Conservation (phyloP, 2,329 filamentous ascomycete genomes). For the Xylaria sp. region DNA sequence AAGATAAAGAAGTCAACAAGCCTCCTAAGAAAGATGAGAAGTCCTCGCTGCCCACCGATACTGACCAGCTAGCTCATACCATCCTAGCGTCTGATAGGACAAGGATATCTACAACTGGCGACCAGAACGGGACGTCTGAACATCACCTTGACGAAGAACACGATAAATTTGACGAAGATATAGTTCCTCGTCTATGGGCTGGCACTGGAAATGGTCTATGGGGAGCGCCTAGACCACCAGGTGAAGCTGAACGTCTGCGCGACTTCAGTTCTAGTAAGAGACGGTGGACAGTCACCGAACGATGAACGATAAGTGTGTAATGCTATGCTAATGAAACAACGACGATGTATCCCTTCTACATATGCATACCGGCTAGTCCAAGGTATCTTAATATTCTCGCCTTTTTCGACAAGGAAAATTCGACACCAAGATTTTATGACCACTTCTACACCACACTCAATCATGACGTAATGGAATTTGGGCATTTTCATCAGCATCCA, state of each 20-base stretch:
- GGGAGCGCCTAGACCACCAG: slow-evolving; percentile 45
- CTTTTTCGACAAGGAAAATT: neutral
- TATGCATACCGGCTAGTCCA: neutral
- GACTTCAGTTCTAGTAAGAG: slow-evolving; percentile 45
- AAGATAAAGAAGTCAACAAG: slow-evolving; percentile 39
- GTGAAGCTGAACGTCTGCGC: slow-evolving; percentile 45
- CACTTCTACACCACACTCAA: neutral
- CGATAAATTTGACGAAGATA: slow-evolving; percentile 43
- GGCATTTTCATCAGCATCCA: slow-evolving; percentile 13
- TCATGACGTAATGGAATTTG: slow-evolving; percentile 1
- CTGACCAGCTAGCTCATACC: neutral
- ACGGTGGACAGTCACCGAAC: slow-evolving; percentile 48
- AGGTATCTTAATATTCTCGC: neutral
- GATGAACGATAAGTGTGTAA: slow-evolving; percentile 28
- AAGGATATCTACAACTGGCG: neutral
- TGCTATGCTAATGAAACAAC: neutral
- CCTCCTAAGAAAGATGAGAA: slow-evolving; percentile 37
- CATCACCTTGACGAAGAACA: slow-evolving; percentile 44
- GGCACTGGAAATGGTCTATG: slow-evolving; percentile 45
- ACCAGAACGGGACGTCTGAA: slow-evolving; percentile 7
- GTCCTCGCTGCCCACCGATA: neutral
- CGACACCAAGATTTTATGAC: neutral
- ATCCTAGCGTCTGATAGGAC: neutral
- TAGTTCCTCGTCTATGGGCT: slow-evolving; percentile 41
- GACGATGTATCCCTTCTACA: neutral